phyloP scores from a whole-genome alignment of 768 basidiomycete genomes.

The Solioccasus polychromus region DNA sequence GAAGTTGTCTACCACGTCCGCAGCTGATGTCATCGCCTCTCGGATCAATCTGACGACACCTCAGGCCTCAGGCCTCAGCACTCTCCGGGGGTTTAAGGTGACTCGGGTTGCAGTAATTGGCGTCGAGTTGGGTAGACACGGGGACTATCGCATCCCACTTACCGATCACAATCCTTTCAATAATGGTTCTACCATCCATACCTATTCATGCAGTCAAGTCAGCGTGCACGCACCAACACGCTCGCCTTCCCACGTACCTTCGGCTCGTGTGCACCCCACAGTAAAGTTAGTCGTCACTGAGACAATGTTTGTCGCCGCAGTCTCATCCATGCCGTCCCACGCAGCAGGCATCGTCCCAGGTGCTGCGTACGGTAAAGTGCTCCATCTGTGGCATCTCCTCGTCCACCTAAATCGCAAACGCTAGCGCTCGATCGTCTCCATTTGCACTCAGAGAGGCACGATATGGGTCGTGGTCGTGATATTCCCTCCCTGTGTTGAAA shows the following conservation, averaged over 20 bases:
- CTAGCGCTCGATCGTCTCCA: not conserved
- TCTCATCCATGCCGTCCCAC: not conserved
- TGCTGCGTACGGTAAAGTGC: not conserved
- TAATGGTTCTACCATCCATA: slow-evolving; percentile 2
- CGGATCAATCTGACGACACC: no score
- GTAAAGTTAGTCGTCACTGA: not conserved
- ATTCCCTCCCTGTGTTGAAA: slow-evolving; percentile 3
- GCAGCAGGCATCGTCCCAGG: not conserved
- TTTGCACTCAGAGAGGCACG: not conserved
- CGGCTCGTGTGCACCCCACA: not conserved
- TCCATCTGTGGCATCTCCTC: not conserved
- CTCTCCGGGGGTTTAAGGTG: no score
- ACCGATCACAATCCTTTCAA: no score
- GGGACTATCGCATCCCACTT: no score
- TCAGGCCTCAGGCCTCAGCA: no score
- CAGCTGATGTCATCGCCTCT: slow-evolving; percentile 7
- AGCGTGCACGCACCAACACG: no score
- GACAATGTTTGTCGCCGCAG: not conserved
- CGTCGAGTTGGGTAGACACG: no score
- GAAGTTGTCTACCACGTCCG: slow-evolving; percentile 18
- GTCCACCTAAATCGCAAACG: not conserved
- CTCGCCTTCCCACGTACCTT: no score
- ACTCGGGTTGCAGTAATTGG: no score
- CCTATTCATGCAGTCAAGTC: no score
- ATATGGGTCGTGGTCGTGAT: not conserved